phyloP scores from a whole-genome alignment of 2,329 filamentous ascomycete genomes.

The Ceratocystis eucalypticola region DNA sequence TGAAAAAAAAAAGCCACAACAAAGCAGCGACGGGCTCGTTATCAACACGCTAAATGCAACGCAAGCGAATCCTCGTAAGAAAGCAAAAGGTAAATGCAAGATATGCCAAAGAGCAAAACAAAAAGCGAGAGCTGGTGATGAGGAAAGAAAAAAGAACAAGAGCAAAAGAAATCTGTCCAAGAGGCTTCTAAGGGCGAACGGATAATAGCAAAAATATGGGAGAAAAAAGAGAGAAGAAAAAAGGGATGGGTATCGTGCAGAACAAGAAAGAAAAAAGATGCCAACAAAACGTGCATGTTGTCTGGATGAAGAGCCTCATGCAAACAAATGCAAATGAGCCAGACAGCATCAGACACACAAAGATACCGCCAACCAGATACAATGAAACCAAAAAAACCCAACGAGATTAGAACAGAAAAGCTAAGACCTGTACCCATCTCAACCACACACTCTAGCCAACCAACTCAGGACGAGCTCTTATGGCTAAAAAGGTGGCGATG shows the following conservation, averaged over 20 bases:
- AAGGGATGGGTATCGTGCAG: neutral
- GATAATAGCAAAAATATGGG: neutral
- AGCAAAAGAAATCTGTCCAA: conserved; percentile 6
- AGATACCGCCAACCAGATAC: neutral
- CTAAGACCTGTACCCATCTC: too few relatives aligned
- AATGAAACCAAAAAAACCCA: neutral
- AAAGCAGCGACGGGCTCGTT: conserved; percentile 21
- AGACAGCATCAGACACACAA: neutral
- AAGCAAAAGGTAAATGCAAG: conserved; percentile 7
- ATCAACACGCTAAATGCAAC: conserved; percentile 24
- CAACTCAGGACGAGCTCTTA: conserved; percentile 25
- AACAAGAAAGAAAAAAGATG: conserved; percentile 7
- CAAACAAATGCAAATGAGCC: neutral
- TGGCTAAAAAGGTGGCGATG: conserved; percentile 53
- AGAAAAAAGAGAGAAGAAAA: neutral
- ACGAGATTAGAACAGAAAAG: neutral
- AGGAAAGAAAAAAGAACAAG: neutral
- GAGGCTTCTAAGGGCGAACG: conserved; percentile 12
- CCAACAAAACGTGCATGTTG: neutral
- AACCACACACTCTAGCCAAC: neutral
- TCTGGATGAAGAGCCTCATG: neutral
- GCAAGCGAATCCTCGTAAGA: conserved; percentile 22
- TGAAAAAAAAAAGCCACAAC: neutral
- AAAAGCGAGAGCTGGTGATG: neutral
- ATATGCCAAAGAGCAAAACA: conserved; percentile 9